Evolutionary conservation across 352 stramenopile genomes (phyloP), one percentile per base, ranked within the genome.

Genomic region (Globisporangium solare): DNA sequence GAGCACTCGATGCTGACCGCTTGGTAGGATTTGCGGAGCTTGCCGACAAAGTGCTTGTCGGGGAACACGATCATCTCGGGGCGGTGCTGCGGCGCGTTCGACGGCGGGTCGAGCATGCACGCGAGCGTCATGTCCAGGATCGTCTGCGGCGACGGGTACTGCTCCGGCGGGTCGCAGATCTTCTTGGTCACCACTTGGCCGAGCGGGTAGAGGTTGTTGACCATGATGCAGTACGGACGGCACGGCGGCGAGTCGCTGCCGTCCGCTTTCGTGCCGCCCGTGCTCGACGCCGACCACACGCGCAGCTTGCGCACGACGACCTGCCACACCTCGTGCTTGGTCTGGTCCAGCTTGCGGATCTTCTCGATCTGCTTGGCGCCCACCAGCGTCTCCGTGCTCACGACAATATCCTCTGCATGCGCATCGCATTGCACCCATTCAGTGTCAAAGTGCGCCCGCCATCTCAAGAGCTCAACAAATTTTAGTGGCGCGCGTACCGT

Each of bases 31-130:
- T 89, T 89, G 46, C 82, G 73, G 21, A 94, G 69, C 43, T 88
- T 57, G 20, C 84, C 84, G 1, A 94, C 84, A 47, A 68, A 89
- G 49, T 72, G 49, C 64, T 89, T 89, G 66, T 94, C 82, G 15
- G 84, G 81, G 60, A 94, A 94, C 1, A 76, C 73, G 62, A 94
- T 88, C 68, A 92, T 94, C 67, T 94, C 83, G 2, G 84, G 84
- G 8, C 84, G 79, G 51, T 92, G 84, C 68, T 92, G 84, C 21
- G 84, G 76, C 17, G 75, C 90, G 56, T 59, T 81, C 6, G 63
- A 77, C 13, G 84, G 84, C 32, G 84, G 84, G 53, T 94, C 83
- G 8, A 83, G 31, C 84, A 94, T 94, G 3, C 82, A 70, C 35
- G 84, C 68, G 22, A 94, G 66, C 42, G 79, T 91, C 53, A 89